phyloP scores from a whole-genome alignment of 2,329 filamentous ascomycete genomes.

The Pezicula neosporulosa region DNA sequence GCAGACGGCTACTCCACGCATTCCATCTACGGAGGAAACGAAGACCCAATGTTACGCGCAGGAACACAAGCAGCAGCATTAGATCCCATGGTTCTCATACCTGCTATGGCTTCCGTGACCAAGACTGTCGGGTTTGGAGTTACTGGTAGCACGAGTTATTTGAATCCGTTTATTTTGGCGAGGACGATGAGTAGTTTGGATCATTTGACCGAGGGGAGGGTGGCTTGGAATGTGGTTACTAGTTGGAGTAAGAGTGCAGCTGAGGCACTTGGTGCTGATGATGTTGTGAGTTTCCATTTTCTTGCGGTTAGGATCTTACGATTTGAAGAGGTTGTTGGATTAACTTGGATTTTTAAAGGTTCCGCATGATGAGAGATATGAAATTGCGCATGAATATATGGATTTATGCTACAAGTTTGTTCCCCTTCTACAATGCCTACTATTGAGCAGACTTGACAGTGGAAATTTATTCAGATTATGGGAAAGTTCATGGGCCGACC shows the following conservation, averaged over 20 bases:
- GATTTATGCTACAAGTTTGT: background rate
- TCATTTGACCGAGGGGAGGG: conserved; percentile 57
- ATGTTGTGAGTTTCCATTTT: conserved; percentile 35
- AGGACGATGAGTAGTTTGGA: conserved; percentile 60
- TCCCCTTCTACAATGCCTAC: background rate
- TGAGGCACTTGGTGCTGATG: conserved; percentile 57
- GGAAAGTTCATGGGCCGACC: conserved; percentile 64
- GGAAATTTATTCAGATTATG: conserved; percentile 47
- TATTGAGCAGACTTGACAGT: conserved; percentile 24
- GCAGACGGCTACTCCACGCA: background rate
- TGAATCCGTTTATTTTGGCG: conserved; percentile 59
- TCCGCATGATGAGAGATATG: conserved; percentile 62
- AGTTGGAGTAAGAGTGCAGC: conserved; percentile 58
- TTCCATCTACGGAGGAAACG: background rate
- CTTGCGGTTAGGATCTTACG: background rate
- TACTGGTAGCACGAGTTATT: conserved; percentile 60
- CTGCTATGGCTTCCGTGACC: conserved; percentile 64
- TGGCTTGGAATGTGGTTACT: conserved; percentile 65
- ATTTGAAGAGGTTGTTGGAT: background rate
- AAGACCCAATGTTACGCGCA: background rate
- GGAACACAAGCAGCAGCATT: background rate
- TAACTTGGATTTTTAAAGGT: background rate
- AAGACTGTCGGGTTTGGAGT: conserved; percentile 62
- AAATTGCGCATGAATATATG: conserved; percentile 58
- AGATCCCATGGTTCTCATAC: conserved; percentile 54